Percentiles rank a stretch among this genome's conserved stretches.
Evolutionary conservation across 2,329 filamentous ascomycete species (phyloP).

Genomic region (Blastomyces parvus): DNA sequence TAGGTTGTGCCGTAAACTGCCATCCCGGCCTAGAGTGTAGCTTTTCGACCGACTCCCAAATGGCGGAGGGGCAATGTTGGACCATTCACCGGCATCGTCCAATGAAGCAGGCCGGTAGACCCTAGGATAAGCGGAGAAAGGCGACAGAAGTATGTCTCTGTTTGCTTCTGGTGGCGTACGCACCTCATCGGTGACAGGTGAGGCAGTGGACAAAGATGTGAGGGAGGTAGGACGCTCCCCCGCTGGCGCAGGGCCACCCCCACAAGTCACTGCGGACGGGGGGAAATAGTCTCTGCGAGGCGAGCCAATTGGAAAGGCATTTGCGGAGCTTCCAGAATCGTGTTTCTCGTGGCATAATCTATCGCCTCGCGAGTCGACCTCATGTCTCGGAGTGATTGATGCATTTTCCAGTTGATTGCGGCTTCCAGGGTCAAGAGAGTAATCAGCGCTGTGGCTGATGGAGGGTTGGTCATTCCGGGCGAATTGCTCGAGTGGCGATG

Average conservation of each 20-base stretch:
- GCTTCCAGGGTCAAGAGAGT: conserved; percentile 29
- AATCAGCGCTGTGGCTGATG: conserved; percentile 34
- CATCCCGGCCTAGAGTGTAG: conserved; percentile 26
- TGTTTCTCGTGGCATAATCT: neutral
- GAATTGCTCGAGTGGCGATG: conserved; percentile 35
- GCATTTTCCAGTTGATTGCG: conserved; percentile 17
- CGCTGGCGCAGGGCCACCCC: conserved; percentile 20
- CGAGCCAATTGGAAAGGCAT: neutral
- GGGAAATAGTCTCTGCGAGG: conserved; percentile 7
- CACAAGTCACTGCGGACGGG: conserved; percentile 10
- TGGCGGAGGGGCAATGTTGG: conserved; percentile 19
- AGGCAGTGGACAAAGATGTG: conserved; percentile 37
- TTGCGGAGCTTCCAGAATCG: conserved; percentile 5
- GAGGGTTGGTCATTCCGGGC: conserved; percentile 33
- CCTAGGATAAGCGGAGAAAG: conserved; percentile 30
- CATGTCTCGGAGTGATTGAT: neutral
- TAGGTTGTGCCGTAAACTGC: conserved; percentile 28
- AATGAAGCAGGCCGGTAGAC: conserved; percentile 31
- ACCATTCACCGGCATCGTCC: conserved; percentile 36
- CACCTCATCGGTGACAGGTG: conserved; percentile 32
- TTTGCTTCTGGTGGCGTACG: conserved; percentile 33
- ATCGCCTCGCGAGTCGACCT: neutral
- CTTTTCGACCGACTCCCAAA: conserved; percentile 29
- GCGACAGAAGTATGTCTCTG: conserved; percentile 30
- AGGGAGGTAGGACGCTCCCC: conserved; percentile 33